Percentiles rank a stretch among this genome's conserved stretches.
phyloP scores from a whole-genome alignment of 2,329 filamentous ascomycete species.

The Calonectria pseudoreteaudii region DNA sequence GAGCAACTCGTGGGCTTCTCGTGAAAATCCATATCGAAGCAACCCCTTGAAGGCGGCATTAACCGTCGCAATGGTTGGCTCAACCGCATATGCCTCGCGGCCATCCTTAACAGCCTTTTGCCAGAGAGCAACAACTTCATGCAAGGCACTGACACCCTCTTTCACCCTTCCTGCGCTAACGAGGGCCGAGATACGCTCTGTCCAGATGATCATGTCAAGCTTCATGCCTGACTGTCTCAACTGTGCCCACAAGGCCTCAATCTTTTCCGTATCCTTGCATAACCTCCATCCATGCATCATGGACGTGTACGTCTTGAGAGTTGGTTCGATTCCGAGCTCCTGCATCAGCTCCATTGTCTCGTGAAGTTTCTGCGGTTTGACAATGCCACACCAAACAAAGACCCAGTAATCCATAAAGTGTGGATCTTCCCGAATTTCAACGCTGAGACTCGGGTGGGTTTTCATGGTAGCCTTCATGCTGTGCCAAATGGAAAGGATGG shows the following conservation, averaged over 20 bases:
- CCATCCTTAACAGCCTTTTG: constrained; percentile 49
- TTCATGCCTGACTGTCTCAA: constrained; percentile 68
- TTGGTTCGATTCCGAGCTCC: constrained; percentile 65
- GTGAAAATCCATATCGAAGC: constrained; percentile 59
- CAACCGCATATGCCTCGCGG: constrained; percentile 52
- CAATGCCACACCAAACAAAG: constrained; percentile 53
- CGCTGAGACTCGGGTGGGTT: constrained; percentile 37
- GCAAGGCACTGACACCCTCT: constrained; percentile 71
- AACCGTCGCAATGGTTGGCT: constrained; percentile 73
- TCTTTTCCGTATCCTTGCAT: constrained; percentile 66
- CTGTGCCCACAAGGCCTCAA: constrained; percentile 76
- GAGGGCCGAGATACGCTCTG: constrained; percentile 74
- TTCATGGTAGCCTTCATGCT: constrained; percentile 44
- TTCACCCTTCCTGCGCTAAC: constrained; percentile 66
- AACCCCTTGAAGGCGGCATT: constrained; percentile 78
- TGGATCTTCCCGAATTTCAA: constrained; percentile 46
- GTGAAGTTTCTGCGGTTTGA: constrained; percentile 44
- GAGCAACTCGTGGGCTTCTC: constrained; percentile 66
- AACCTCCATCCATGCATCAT: constrained; percentile 79
- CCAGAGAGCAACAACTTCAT: constrained; percentile 76
- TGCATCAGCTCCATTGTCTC: constrained; percentile 58
- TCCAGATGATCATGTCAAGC: constrained; percentile 77
- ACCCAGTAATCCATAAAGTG: constrained; percentile 55
- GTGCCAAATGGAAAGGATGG: constrained; percentile 48
- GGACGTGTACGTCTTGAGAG: constrained; percentile 74